Conservation (phyloP, 192 early-diverging fungal genomes). For the Polychytrium aggregatum region DNA sequence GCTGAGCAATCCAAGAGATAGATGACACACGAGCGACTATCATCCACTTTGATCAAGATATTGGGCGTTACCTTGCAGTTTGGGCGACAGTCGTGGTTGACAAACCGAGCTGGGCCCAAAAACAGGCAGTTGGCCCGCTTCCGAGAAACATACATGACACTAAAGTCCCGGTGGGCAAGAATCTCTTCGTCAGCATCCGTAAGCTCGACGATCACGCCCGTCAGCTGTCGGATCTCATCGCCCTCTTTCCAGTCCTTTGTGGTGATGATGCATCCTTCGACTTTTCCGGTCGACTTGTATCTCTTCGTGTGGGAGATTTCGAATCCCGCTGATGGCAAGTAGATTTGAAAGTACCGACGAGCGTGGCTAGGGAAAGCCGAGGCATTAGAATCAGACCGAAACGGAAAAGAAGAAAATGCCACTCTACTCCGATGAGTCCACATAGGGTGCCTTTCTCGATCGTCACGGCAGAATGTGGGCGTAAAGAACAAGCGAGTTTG, state of each 20-base stretch:
- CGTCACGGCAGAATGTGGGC: too few species aligned
- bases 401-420: too few species aligned
- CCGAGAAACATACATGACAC: slow-evolving; percentile 52
- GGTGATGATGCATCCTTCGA: slow-evolving; percentile 32
- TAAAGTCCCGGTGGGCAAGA: slow-evolving; percentile 45
- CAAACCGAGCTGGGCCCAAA: slow-evolving; percentile 61
- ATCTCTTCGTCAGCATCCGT: slow-evolving; percentile 26
- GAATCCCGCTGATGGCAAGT: slow-evolving; percentile 47
- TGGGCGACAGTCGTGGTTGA: slow-evolving; percentile 64
- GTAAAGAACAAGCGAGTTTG: too few species aligned
- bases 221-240: slow-evolving; percentile 31
- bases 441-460: too few species aligned
- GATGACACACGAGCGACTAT: too few species aligned
- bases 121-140: slow-evolving; percentile 47
- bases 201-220: slow-evolving; percentile 43
- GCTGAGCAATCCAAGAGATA: too few species aligned
- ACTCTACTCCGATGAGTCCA: too few species aligned
- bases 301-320: slow-evolving; percentile 48
- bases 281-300: slow-evolving; percentile 39
- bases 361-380: slow-evolving; percentile 28
- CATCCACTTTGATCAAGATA: slow-evolving; percentile 21
- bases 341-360: slow-evolving; percentile 52
- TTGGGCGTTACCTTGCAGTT: slow-evolving; percentile 40
- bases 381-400: too few species aligned
- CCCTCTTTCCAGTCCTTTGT: slow-evolving; percentile 36